Evolutionary conservation across 192 early-diverging fungal species (phyloP).

Genomic region (Podila epigama): DNA sequence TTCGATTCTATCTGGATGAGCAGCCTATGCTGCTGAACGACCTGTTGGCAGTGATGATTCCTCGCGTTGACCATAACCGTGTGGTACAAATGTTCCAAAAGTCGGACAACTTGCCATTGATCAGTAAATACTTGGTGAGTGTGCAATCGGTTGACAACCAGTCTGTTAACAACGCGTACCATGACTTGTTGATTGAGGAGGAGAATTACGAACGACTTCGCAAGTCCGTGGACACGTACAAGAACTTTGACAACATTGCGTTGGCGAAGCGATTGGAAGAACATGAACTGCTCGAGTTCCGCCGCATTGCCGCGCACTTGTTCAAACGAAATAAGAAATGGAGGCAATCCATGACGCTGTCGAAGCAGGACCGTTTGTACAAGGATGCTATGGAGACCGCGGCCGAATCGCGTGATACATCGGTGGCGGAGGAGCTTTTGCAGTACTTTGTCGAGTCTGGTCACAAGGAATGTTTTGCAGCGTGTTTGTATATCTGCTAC

Average conservation of each 20-base stretch:
- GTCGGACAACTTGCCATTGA: constrained; percentile 95
- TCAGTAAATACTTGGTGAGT: constrained; percentile 94
- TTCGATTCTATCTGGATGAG: constrained; percentile 95
- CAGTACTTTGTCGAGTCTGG: constrained; percentile 94
- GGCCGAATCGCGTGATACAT: constrained; percentile 84
- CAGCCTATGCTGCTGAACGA: constrained; percentile 95
- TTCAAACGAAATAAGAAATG: constrained; percentile 97
- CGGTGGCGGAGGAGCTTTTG: constrained; percentile 93
- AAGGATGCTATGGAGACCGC: constrained; percentile 99
- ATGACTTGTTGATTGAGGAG: constrained; percentile 97
- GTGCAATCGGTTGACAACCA: constrained; percentile 93
- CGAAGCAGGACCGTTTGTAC: constrained; percentile 96
- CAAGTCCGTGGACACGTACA: constrained; percentile 92
- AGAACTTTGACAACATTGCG: constrained; percentile 93
- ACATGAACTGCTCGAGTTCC: constrained; percentile 98
- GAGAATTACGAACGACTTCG: constrained; percentile 94
- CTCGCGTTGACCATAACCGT: constrained; percentile 94
- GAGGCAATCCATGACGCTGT: constrained; percentile 92
- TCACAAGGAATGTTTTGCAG: constrained; percentile 94
- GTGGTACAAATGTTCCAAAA: constrained; percentile 98
- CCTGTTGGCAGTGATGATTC: constrained; percentile 84
- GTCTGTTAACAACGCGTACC: constrained; percentile 94
- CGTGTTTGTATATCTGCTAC: constrained; percentile 93
- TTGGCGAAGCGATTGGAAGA: constrained; percentile 92
- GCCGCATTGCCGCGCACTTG: constrained; percentile 93